Percentiles rank a stretch among this genome's conserved stretches.
These are phyloP conservation scores for Populus euphratica DNA, from an alignment of 345 rosid genomes.

Conservation along the genomic window DNA sequence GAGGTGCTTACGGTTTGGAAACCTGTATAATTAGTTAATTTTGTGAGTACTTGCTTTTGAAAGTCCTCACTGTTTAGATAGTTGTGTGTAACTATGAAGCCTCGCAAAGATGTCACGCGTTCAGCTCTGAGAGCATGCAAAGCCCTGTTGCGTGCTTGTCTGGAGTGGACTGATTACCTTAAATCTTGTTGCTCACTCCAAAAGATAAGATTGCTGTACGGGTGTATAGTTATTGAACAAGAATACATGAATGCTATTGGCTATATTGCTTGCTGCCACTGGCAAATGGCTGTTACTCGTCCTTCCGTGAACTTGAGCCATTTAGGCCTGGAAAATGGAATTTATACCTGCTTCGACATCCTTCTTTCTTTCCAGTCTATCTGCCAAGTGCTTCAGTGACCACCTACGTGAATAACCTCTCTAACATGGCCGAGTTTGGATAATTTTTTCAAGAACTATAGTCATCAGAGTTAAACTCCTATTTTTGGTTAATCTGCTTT, in stretches of 20 bases:
- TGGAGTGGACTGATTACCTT: background rate
- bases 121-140: background rate
- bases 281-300: conserved; percentile 51
- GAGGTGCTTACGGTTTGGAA: conserved; percentile 82
- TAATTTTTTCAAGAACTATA: too few relatives aligned
- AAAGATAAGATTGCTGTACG: background rate
- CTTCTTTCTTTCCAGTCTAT: too few relatives aligned
- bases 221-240: background rate
- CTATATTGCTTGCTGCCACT: background rate
- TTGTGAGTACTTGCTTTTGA: background rate
- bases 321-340: conserved; percentile 28
- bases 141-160: background rate
- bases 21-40: conserved; percentile 34
- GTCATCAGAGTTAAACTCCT: too few relatives aligned
- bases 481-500: too few relatives aligned
- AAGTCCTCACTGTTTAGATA: background rate
- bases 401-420: too few relatives aligned
- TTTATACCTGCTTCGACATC: background rate
- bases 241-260: too few relatives aligned
- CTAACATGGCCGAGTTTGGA: too few relatives aligned
- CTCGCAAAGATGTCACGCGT: background rate
- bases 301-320: conserved; percentile 51
- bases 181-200: background rate
- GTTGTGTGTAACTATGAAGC: background rate
- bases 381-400: too few relatives aligned